Evolutionary conservation across 179 eudicot genomes (phyloP), one percentile per base, ranked within the genome.

Genomic region (Beta corolliflora): DNA sequence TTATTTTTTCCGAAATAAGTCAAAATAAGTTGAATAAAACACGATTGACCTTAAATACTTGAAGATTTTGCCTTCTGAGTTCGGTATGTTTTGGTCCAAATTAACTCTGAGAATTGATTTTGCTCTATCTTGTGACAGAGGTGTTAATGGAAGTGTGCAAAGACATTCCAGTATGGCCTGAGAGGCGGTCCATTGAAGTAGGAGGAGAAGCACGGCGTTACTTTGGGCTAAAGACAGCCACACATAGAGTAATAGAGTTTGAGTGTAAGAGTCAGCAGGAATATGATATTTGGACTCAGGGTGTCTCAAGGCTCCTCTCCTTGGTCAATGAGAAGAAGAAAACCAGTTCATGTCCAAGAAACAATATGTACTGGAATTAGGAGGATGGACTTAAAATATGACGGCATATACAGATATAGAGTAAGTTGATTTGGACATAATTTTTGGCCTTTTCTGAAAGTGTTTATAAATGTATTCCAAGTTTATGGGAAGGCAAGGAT

Each of bases 251-350:
- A n/a, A 91, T 92, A 48, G 92, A 92, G 87, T 92, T 92, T 23
- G 96, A 91, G 86, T 92, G 93, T 83, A 92, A 79, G 88, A 92
- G 82, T 63, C 88, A 84, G 71, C 83, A 87, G 65, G 93, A 92
- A 48, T 90, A 92, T 56, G 93, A 91, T 18, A 82, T 87, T 65
- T 92, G 97, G 97, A 92, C 97, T 61, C 92, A 91, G 61, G 94
- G 97, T 11, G 97, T 90, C 2, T 88, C 94, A 16, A 84, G 90
- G 82, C 94, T 92, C 71, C 90, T 92, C 46, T 79, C 88, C 53
- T 69, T 88, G 67, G 94, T 83, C 7, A 80, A 84, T 71, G 93
- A 88, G 36, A 87, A 71, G 81, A 84, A 81, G 82, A 85, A 82
- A 68, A 79, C 36, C 7, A 45, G 67, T 29, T 21, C 71, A 5